A percentile compares a stretch with the other conserved stretches of the same genome.
Evolutionary conservation across 257 asterid genomes (phyloP).

Genomic region (Voacanga thouarsii): DNA sequence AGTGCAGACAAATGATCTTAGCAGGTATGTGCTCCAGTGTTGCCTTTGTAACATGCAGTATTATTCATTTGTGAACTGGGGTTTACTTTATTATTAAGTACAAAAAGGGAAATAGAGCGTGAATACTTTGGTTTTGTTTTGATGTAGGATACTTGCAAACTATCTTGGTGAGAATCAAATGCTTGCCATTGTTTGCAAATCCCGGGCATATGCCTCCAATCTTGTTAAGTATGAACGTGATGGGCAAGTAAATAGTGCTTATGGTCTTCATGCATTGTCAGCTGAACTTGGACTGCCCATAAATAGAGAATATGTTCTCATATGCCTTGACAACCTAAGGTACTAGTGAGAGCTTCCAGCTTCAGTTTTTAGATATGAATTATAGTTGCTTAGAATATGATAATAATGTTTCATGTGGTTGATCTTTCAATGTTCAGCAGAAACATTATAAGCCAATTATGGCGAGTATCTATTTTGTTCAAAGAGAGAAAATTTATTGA

Average conservation of each 20-base stretch:
- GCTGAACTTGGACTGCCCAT: slow-evolving; percentile 27
- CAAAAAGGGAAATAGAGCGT: not conserved
- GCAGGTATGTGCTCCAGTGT: slow-evolving; percentile 44
- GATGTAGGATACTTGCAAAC: slow-evolving; percentile 44
- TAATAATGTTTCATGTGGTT: not conserved
- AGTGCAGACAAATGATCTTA: slow-evolving; percentile 37
- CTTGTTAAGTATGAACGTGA: slow-evolving; percentile 25
- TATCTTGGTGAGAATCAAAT: slow-evolving; percentile 67
- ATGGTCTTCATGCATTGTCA: slow-evolving; percentile 31
- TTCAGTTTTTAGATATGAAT: not conserved
- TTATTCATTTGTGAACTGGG: not conserved
- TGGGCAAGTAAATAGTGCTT: slow-evolving; percentile 13
- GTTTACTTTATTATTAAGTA: not conserved
- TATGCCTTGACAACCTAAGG: slow-evolving; percentile 64
- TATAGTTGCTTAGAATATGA: not conserved
- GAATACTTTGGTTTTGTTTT: not conserved
- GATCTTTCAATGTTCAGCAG: not conserved
- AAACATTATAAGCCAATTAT: not conserved
- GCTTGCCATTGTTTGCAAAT: slow-evolving; percentile 63
- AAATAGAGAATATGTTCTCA: slow-evolving; percentile 30
- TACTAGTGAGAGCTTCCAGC: slow-evolving; percentile 2
- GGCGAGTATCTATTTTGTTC: not conserved
- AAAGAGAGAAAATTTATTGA: not conserved
- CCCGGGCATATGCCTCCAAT: slow-evolving; percentile 30
- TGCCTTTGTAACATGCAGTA: not conserved